Evolutionary conservation across 192 early-diverging fungal genomes (phyloP), one percentile per base, ranked within the genome.

Genomic region (Coemansia sp.): DNA sequence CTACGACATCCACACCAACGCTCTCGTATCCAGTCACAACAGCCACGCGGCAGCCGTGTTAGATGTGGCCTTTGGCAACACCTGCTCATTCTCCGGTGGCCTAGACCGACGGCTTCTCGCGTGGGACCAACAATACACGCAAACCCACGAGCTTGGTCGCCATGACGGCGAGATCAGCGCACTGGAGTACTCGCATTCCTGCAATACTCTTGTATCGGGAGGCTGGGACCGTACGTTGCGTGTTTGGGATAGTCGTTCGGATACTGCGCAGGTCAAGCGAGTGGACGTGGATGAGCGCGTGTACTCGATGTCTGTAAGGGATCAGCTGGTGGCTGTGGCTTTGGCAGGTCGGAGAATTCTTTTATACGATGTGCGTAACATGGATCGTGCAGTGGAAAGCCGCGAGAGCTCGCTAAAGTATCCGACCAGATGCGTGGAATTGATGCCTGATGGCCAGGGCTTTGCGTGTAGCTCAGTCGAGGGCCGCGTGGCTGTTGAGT

Each of bases 401-500:
- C 63, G 90, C 24, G 91, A 93, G 34, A 86, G 83, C 48, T 83
- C 88, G 6, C 67, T 96, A 25, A 95, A 95, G 53, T 92, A 85
- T 57, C 94, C 95, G 83, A 93, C 93, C 0, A 63, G 93, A 38
- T 81, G 80, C 35, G 81, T 99, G 0, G 57, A 78, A 26, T 86
- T 89, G 30, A 91, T 94, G 89, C 90, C 93, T n/a, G 83, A 84
- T 55, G 85, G 90, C 33, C 63, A 83, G 64, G 95, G 95, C 13
- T 96, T 92, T 82, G 94, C 87, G 3, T 83, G 82, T 39, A 80
- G 83, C 53, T 97, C 93, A 6, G 94, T 95, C 45, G 96, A 99
- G 71, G 96, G 96, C 4, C 83, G 96, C 11, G 84, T 97, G 15
- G 87, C 91, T 1, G 88, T 99, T 18, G 94, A 99, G 56, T 94